Base-by-base conservation (phyloP, 2,329 filamentous ascomycete species). In the Alternaria postmessia region DNA sequence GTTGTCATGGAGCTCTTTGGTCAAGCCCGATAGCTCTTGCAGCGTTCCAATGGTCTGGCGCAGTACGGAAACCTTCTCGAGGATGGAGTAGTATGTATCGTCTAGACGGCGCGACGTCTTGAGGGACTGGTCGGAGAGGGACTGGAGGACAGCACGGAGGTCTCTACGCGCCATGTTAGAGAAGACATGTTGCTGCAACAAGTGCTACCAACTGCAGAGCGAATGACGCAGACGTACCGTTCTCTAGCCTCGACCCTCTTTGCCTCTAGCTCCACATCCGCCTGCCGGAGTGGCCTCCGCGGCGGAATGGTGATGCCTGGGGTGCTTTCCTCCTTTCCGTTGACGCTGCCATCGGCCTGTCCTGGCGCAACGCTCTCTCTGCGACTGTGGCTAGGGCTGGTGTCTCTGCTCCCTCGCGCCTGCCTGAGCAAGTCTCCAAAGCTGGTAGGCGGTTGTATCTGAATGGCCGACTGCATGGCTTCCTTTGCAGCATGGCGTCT, bases 61-160 rank as follows among this genome's bases (percentile, higher is more conserved):
- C 38, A 94, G 81, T 1, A 83, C 77, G 51, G 84, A 85, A 49
- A 91, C 83, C 71, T 90, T 91, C 73, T 92, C 88, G 30, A 93
- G 82, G 9, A 93, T 85, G 0, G 87, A 86, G 65, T 91, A 91
- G 79, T 93, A 94, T 3, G 89, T 89, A 59, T 90, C 87, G 74
- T 94, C 91, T 42, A 94, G 85, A 34, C 85, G 85, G 61, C 85
- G 83, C 16, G 88, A 91, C 24, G 88, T 87, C 22, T 83, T 79
- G 56, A 87, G 83, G 22, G 90, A 90, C 74, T 88, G 84, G 32
- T 84, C 80, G 67, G 84, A 84, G 11, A 93, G 81, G 49, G 65
- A 67, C 52, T 80, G 77, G 9, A 84, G 70, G 22, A 79, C 77
- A 20, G 68, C 59, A 7, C 77, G 75, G 8, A 84, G 74, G 52